A percentile compares a stretch with the other conserved stretches of the same genome.
phyloP scores from a whole-genome alignment of 495 filamentous ascomycete species.

The Talaromyces wortmannii region DNA sequence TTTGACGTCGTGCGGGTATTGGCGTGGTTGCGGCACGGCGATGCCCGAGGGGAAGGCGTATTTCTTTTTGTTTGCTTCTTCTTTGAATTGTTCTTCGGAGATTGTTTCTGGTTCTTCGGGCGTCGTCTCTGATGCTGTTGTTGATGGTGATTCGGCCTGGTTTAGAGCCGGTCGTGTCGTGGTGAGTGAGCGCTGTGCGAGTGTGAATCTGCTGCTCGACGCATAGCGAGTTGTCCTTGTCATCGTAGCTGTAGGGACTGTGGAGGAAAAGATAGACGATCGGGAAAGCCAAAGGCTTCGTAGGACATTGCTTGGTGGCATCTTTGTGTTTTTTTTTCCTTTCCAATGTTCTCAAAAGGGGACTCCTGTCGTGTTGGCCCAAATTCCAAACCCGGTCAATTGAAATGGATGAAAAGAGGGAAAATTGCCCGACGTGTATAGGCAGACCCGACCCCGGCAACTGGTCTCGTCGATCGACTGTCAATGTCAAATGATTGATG shows the following conservation, averaged over 20 bases:
- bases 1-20: slow-evolving; percentile 30
- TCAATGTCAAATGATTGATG: neutral
- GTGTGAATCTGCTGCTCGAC: neutral
- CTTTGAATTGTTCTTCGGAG: neutral
- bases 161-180: slow-evolving; percentile 9
- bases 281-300: slow-evolving; percentile 5
- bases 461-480: too few species aligned
- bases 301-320: slow-evolving; percentile 21
- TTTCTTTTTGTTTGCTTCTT: slow-evolving; percentile 6
- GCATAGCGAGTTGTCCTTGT: neutral
- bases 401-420: too few species aligned
- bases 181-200: slow-evolving; percentile 14
- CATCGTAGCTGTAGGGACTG: slow-evolving; percentile 12
- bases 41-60: neutral
- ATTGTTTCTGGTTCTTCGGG: neutral
- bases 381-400: neutral
- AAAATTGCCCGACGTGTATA: too few species aligned
- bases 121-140: slow-evolving; percentile 12
- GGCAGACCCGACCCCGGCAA: too few species aligned
- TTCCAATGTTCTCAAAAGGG: neutral
- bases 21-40: slow-evolving; percentile 23
- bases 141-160: slow-evolving; percentile 9
- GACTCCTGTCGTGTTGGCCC: neutral
- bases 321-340: slow-evolving; percentile 5
- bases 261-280: slow-evolving; percentile 20